Conservation (phyloP, 441 rosid species). For the Iberis amara region DNA sequence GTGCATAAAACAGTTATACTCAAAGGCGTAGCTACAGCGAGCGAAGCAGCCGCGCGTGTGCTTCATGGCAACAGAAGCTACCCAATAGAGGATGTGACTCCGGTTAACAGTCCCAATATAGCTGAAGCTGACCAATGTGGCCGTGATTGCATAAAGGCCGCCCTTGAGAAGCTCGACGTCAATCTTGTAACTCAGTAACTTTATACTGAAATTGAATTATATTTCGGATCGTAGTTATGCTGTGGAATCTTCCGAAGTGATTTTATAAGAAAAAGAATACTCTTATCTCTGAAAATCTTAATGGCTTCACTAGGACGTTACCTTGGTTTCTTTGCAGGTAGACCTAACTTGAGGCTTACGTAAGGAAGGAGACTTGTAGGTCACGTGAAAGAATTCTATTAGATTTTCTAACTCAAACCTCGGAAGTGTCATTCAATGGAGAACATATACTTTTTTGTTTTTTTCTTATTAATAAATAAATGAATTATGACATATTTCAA, state of each 20-base stretch:
- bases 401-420: no score
- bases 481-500: slow-evolving; percentile 19
- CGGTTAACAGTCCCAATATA: slow-evolving; percentile 47
- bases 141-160: slow-evolving; percentile 31
- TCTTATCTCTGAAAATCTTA: no score
- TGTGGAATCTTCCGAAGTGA: no score
- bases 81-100: slow-evolving; percentile 56
- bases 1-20: slow-evolving; percentile 62
- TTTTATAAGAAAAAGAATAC: no score
- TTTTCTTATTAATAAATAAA: slow-evolving; percentile 5
- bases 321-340: slow-evolving; percentile 23
- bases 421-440: slow-evolving; percentile 7
- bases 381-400: no score
- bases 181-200: no score
- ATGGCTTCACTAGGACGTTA: no score
- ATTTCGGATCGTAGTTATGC: no score
- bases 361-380: slow-evolving; percentile 22
- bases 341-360: slow-evolving; percentile 49
- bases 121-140: slow-evolving; percentile 37
- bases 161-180: slow-evolving; percentile 39
- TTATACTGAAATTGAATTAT: no score
- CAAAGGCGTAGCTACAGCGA: slow-evolving; percentile 45
- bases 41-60: slow-evolving; percentile 28
- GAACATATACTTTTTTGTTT: slow-evolving; percentile 6
- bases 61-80: slow-evolving; percentile 55